These are phyloP conservation scores for Solanum infundibuliforme DNA, from an alignment of 257 asterid genomes.

Conservation along the genomic window DNA sequence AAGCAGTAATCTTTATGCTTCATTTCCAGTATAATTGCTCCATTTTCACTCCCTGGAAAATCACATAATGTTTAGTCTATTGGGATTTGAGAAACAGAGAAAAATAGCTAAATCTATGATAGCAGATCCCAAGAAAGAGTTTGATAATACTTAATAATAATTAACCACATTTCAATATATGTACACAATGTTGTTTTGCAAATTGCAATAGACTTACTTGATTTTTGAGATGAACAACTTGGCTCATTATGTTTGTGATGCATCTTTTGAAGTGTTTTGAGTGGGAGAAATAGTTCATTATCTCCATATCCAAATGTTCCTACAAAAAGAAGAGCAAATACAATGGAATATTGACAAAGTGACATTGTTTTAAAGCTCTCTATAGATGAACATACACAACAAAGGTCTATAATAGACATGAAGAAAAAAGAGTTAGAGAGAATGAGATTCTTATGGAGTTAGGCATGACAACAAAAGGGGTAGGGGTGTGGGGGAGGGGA, in stretches of 20 bases:
- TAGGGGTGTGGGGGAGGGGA: conserved; percentile 10
- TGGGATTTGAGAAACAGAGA: not conserved
- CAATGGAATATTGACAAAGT: not conserved
- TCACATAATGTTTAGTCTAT: not conserved
- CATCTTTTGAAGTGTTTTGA: conserved; percentile 23
- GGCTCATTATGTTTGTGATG: conserved; percentile 1
- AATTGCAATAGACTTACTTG: conserved; percentile 40
- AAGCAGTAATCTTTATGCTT: conserved; percentile 44
- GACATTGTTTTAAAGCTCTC: not conserved
- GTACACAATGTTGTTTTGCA: not conserved
- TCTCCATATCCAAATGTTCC: conserved; percentile 23
- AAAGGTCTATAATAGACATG: not conserved
- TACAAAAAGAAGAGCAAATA: conserved; percentile 8
- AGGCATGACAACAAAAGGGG: conserved; percentile 54
- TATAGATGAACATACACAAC: not conserved
- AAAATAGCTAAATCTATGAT: not conserved
- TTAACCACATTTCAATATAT: not conserved
- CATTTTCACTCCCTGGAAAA: conserved; percentile 47
- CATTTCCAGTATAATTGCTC: conserved; percentile 67
- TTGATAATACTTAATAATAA: not conserved
- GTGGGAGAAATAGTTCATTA: conserved; percentile 25
- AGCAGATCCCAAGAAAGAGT: conserved; percentile 1
- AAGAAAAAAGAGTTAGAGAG: conserved; percentile 4
- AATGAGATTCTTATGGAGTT: conserved; percentile 53
- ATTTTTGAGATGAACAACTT: conserved; percentile 26